Evolutionary conservation across 2,329 filamentous ascomycete genomes (phyloP), one percentile per base, ranked within the genome.

Genomic region (Hypocrella siamensis): DNA sequence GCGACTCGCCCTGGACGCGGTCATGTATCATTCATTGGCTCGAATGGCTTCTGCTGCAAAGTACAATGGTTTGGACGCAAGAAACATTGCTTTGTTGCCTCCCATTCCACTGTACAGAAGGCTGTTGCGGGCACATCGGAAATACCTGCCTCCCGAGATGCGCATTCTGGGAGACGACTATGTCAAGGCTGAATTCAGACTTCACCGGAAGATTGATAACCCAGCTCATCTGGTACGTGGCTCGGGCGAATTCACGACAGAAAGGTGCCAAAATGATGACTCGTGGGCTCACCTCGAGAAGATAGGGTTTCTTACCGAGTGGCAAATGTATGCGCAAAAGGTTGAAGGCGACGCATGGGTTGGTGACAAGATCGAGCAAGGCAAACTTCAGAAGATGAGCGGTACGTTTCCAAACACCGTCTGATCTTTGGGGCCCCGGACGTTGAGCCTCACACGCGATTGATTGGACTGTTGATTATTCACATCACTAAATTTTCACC

Each of bases 241-340:
- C 15, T 16, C 10, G 7, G 17, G 8, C 31, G 27, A 28, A n/a
- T 17, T 15, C 21, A 12, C 7, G 5, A 28, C 11, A 18, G 16
- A 28, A 18, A 18, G 6, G 11, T 3, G 8, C 10, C 15, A 8
- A 17, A 17, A n/a, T 18, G 15, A 17, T n/a, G 3, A 17, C 16
- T 17, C 7, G 7, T 17, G 16, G 11, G 27, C 3, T 11, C 9
- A 28, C 16, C 17, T 6, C 5, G 16, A 6, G 17, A 42, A 93
- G 84, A 84, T 96, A 45, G 90, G 88, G 2, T 98, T 98, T 54
- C 65, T 98, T 43, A 88, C 82, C 0, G 86, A 96, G 54, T 98
- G 88, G 88, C 90, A 98, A 54, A 60, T 83, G 32, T 98, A 96
- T 49, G 86, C 85, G 2, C 88, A 98, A 52, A 77, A 84, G 50